Base-by-base conservation (phyloP, 148 eudicot genomes). In the Oxyria digyna region DNA sequence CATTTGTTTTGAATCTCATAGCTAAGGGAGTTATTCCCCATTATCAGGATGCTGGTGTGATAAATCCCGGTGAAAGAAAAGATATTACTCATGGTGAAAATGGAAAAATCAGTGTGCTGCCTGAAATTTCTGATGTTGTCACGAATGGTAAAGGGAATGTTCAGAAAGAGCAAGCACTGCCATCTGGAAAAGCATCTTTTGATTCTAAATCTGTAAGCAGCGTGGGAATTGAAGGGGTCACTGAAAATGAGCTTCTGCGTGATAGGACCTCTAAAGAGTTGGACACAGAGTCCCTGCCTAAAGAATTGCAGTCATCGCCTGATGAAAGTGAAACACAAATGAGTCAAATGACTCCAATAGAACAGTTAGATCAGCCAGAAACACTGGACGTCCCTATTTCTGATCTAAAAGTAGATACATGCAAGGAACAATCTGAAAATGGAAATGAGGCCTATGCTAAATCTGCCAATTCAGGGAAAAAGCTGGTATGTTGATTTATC, bases 31-130 rank as follows among this genome's bases (percentile, higher is more conserved):
- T 66, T 45, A 71, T 67, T 35, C 66, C 41, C 41, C 62, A 66
- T 42, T 73, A 64, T 6, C 75, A 84, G 87, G 87, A 82, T 41
- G 42, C 74, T 62, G 46, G 62, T n/a, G 49, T 42, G 57, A 45
- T 73, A 66, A 77, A 54, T 42, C 74, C 67, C 65, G 73, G 48
- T 15, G 72, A 43, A 67, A 55, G 49, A 35, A 29, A 5, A 52
- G 69, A 50, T 67, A 43, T 37, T 49, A 67, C 27, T 37, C 64
- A 20, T 69, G 73, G 73, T 59, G 43, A 54, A 67, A 71, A 48
- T 17, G 74, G 71, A 70, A 73, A 59, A 63, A 54, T 35, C 11
- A 52, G 67, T 69, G 64, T 40, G 42, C 63, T 74, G 24, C 48
- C 43, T 59, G 50, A 21, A 35, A 70, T 27, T 73, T 49, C 69